These are phyloP conservation scores for Metschnikowia lachancei DNA, from an alignment of 805 yeast species.

Conservation along the genomic window DNA sequence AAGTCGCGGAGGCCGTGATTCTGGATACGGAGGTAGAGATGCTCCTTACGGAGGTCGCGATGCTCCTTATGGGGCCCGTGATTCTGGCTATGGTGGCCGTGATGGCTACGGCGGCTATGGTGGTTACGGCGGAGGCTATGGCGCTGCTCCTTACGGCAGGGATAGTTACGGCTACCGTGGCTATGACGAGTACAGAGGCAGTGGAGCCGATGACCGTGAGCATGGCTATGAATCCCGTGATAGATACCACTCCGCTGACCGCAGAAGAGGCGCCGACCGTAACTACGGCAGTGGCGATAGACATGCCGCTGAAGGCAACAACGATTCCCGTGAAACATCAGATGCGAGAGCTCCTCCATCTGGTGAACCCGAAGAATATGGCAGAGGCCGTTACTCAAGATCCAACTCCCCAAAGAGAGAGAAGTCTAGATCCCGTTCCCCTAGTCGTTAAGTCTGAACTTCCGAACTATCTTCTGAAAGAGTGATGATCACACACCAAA, in stretches of 20 bases:
- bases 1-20: conserved; percentile 10
- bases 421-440: conserved; percentile 39
- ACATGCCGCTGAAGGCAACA: conserved; percentile 14
- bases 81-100: conserved; percentile 16
- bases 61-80: conserved; percentile 17
- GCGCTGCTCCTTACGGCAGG: conserved; percentile 13
- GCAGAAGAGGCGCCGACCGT: conserved; percentile 14
- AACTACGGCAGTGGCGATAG: conserved; percentile 14
- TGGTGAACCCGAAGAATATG: conserved; percentile 17
- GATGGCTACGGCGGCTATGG: conserved; percentile 15
- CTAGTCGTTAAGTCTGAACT: conserved; percentile 15
- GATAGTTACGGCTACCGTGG: conserved; percentile 20
- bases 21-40: conserved; percentile 22
- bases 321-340: conserved; percentile 18
- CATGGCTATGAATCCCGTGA: conserved; percentile 22
- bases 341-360: conserved; percentile 6
- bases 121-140: conserved; percentile 7
- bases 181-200: conserved; percentile 21
- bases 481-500: neutral
- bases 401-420: conserved; percentile 36
- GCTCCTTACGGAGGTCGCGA: conserved; percentile 17
- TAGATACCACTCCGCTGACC: conserved; percentile 17
- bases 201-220: conserved; percentile 21
- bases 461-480: too few species aligned
- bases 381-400: conserved; percentile 29